Percentiles rank a stretch among this genome's conserved stretches.
Evolutionary conservation across 2,329 filamentous ascomycete genomes (phyloP).

Genomic region (Talaromyces sp.): DNA sequence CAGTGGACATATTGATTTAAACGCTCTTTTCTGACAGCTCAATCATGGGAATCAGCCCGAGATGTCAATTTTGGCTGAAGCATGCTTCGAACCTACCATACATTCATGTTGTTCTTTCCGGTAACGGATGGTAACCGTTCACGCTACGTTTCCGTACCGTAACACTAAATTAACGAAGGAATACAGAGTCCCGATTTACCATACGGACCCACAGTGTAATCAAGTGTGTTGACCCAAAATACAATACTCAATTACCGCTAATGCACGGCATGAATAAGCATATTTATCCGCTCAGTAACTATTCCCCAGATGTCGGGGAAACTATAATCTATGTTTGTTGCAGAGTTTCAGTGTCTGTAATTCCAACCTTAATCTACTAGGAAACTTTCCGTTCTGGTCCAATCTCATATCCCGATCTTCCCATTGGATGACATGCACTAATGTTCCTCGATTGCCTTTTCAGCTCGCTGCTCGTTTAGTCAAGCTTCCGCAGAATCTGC

Average conservation of each 20-base stretch:
- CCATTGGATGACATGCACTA: neutral
- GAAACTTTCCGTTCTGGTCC: neutral
- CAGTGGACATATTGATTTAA: neutral
- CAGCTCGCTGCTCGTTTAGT: neutral
- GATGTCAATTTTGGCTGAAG: neutral
- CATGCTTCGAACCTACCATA: neutral
- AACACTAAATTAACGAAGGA: neutral
- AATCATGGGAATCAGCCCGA: neutral
- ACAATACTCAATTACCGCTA: conserved; percentile 2
- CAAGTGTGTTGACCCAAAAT: neutral
- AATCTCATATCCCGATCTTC: neutral
- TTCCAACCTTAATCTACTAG: neutral
- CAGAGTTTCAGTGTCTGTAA: neutral
- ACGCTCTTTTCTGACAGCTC: neutral
- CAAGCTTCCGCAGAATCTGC: neutral
- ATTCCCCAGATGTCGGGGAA: conserved; percentile 3
- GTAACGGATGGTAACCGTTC: neutral
- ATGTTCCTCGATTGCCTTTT: neutral
- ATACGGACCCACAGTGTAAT: neutral
- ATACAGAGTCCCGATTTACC: neutral
- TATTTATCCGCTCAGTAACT: neutral
- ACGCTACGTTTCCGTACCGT: neutral
- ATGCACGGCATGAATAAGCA: conserved; percentile 9
- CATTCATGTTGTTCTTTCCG: neutral
- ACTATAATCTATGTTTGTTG: neutral